Evolutionary conservation across 2,329 filamentous ascomycete species (phyloP), one percentile per base, ranked within the genome.

Genomic region (Aspergillus sp.): DNA sequence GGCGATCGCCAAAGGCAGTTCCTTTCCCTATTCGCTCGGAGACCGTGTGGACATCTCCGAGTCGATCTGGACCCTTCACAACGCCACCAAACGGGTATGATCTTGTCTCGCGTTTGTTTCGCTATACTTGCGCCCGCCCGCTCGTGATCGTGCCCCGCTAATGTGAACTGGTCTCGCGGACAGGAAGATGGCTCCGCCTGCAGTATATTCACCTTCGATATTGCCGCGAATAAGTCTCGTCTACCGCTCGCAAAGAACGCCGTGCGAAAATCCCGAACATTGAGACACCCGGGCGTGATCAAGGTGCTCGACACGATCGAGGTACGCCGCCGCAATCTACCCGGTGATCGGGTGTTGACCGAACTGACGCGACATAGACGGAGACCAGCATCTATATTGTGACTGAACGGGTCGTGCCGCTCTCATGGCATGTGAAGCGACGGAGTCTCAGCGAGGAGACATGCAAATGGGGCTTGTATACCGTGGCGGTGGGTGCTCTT

Each of bases 131-230:
- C 29, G 34, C 7, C 14, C 11, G 3, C 32, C 32, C 32, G 32
- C 32, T n/a, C n/a, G 32, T 34, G 11, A 4, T 34, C n/a, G 11
- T 11, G 29, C 34, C 42, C 45, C 47, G 50, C 60, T 62, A 52
- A 64, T 43, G n/a, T 17, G 14, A 31, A 19, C 16, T 53, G 29
- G 23, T 36, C 34, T 45, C 23, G 23, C 16, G 34, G 13, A 52
- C 62, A 97, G 91, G 92, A 97, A 76, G 93, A 97, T 71, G 86
- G 90, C 31, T 96, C 91, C 3, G 86, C 90, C 64, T 99, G 94
- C 76, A 97, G 91, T 76, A 92, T 99, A 61, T 96, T 99, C 76
- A 90, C 91, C 62, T 99, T 99, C 78, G 93, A 99, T 70, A 82
- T 95, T 51, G 81, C 82, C 54, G 79, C 88, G 53, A 93, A 96